These are phyloP conservation scores for Mucor sp. DNA, from an alignment of 371 early-diverging fungal genomes.

Conservation along the genomic window DNA sequence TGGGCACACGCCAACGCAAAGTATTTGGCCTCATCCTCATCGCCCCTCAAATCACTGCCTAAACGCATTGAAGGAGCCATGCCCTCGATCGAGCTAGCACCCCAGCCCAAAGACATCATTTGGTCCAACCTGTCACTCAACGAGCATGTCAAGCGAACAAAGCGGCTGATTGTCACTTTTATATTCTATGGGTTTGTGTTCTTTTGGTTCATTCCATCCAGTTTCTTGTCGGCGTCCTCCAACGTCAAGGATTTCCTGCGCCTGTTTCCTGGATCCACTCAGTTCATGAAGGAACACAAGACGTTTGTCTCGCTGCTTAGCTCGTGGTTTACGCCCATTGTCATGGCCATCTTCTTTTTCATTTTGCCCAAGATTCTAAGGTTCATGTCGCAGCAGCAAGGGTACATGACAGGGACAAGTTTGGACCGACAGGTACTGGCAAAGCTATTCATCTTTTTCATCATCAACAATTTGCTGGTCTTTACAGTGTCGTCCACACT, in stretches of 20 bases:
- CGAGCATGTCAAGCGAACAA: constrained; percentile 55
- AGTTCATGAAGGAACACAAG: constrained; percentile 51
- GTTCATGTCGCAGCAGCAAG: constrained; percentile 72
- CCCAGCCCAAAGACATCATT: constrained; percentile 78
- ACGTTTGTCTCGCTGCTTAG: constrained; percentile 63
- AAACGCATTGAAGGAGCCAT: constrained; percentile 1
- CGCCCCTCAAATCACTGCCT: constrained; percentile 14
- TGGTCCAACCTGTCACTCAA: constrained; percentile 77
- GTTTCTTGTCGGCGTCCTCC: constrained; percentile 63
- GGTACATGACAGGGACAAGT: constrained; percentile 72
- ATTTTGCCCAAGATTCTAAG: constrained; percentile 72
- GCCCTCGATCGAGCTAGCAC: constrained; percentile 54
- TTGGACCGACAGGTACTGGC: constrained; percentile 74
- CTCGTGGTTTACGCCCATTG: constrained; percentile 70
- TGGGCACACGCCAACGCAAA: constrained; percentile 67
- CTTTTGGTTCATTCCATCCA: constrained; percentile 70
- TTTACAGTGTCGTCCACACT: constrained; percentile 63
- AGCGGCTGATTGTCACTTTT: constrained; percentile 56
- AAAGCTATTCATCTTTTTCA: constrained; percentile 79
- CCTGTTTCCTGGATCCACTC: constrained; percentile 51
- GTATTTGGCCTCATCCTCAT: constrained; percentile 18
- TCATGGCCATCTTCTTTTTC: constrained; percentile 71
- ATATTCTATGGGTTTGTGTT: constrained; percentile 64
- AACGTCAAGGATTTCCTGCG: constrained; percentile 57
- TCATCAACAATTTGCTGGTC: constrained; percentile 69